Percentiles rank a stretch among this genome's conserved stretches.
Evolutionary conservation across 768 basidiomycete species (phyloP).

Genomic region (Lactifluus piperatus): DNA sequence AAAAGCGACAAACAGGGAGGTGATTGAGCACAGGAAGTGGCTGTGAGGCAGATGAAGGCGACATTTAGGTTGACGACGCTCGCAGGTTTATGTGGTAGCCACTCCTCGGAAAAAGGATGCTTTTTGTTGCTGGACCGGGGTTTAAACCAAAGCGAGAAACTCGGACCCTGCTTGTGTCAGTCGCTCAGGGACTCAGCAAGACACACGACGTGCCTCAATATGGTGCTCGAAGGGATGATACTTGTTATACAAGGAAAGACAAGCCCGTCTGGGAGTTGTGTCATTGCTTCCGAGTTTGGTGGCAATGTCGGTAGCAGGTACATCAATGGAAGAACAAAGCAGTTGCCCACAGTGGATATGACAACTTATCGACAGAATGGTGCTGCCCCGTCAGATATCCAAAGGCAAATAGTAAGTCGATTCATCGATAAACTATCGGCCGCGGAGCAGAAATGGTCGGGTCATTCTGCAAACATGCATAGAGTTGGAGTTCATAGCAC

Average conservation of each 20-base stretch:
- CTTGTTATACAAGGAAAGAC: background rate
- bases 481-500: too few species aligned
- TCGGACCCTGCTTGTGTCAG: conserved; percentile 2
- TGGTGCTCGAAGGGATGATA: background rate
- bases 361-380: background rate
- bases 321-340: conserved; percentile 8
- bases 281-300: background rate
- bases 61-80: background rate
- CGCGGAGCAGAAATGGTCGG: conserved; percentile 4
- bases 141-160: conserved; percentile 6
- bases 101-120: background rate
- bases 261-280: background rate
- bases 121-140: conserved; percentile 1
- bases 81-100: conserved; percentile 5
- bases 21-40: background rate
- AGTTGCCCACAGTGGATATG: background rate
- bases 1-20: background rate
- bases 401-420: background rate
- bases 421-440: background rate
- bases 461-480: background rate
- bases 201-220: conserved; percentile 7
- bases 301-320: background rate
- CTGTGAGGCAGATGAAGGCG: too few species aligned
- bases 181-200: background rate
- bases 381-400: background rate